Evolutionary conservation across 1,139 yeast genomes (phyloP).

Genomic region (Candida mesenterica): DNA sequence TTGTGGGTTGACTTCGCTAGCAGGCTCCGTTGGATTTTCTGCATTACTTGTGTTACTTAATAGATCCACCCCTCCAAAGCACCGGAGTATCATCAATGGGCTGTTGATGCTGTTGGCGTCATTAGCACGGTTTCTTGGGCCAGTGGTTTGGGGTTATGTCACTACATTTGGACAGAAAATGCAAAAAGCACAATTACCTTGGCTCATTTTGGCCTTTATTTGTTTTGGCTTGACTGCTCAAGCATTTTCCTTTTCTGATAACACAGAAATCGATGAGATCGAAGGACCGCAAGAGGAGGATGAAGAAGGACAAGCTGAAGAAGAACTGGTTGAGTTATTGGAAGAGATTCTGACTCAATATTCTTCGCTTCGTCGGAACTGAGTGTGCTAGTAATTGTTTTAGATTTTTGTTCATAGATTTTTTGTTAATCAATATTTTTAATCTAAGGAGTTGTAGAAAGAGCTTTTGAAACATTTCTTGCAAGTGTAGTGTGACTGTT

Average conservation of each 20-base stretch:
- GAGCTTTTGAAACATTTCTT: no score
- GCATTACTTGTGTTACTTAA: slow-evolving; percentile 39
- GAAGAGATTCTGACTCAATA: slow-evolving; percentile 1
- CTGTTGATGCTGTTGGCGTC: slow-evolving; percentile 50
- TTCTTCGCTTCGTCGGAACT: neutral
- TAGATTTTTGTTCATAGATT: no score
- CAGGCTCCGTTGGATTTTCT: slow-evolving; percentile 8
- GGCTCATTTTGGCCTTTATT: slow-evolving; percentile 45
- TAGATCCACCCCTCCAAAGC: slow-evolving; percentile 45
- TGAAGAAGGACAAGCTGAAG: neutral
- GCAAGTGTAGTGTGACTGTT: no score
- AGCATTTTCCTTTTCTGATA: slow-evolving; percentile 18
- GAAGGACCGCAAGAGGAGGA: neutral
- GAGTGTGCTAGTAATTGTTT: no score
- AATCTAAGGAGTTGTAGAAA: neutral
- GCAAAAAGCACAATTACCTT: slow-evolving; percentile 48
- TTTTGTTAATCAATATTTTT: no score
- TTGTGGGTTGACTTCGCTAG: slow-evolving; percentile 5
- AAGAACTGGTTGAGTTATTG: neutral
- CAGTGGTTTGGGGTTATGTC: slow-evolving; percentile 56
- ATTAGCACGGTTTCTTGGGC: slow-evolving; percentile 58
- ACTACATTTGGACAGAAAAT: slow-evolving; percentile 37
- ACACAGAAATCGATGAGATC: neutral
- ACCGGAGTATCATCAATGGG: slow-evolving; percentile 53
- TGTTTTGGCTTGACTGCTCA: slow-evolving; percentile 32